Evolutionary conservation across 2,329 filamentous ascomycete genomes (phyloP).

Genomic region (Fusarium coicis): DNA sequence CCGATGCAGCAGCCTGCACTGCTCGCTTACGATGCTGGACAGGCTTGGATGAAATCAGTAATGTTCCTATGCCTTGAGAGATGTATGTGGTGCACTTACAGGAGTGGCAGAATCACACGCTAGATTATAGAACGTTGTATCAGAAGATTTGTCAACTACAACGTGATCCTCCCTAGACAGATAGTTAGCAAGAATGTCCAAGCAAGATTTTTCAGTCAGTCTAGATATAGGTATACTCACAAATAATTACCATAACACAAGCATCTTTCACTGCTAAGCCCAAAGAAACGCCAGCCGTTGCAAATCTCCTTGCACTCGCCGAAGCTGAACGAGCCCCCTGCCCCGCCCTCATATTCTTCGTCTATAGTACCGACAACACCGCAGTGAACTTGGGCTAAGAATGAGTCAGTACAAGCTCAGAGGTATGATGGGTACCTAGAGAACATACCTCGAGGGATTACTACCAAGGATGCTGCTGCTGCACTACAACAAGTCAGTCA

Average conservation of each 20-base stretch:
- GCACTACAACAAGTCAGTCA: not conserved
- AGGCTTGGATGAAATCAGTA: not conserved
- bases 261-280: not conserved
- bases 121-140: not conserved
- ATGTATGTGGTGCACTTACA: not conserved
- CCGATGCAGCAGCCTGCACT: not conserved
- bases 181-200: not conserved
- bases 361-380: not conserved
- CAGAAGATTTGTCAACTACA: not conserved
- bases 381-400: not conserved
- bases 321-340: not conserved
- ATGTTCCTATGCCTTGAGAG: not conserved
- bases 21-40: not conserved
- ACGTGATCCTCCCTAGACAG: not conserved
- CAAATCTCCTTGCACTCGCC: not conserved
- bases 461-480: not conserved
- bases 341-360: not conserved
- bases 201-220: not conserved
- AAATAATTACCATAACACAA: not conserved
- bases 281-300: not conserved
- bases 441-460: not conserved
- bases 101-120: not conserved
- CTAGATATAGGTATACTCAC: not conserved
- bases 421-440: not conserved
- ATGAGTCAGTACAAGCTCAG: not conserved